These are phyloP conservation scores for Ambrosiella cleistominuta DNA, from an alignment of 2,329 filamentous ascomycete species.

Conservation along the genomic window DNA sequence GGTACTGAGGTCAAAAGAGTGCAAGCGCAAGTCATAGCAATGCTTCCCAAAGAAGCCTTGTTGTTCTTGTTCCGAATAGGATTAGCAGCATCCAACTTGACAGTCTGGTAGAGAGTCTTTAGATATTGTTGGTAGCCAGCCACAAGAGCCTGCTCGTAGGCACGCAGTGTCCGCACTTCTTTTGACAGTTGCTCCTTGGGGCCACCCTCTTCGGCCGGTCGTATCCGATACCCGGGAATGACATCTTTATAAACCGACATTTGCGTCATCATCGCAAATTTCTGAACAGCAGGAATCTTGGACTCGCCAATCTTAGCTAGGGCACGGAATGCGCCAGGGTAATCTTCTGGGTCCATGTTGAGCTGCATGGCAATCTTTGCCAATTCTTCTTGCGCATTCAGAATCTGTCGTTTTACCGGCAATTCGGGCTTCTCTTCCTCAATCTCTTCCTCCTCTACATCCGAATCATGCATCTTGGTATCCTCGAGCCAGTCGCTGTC, in stretches of 20 bases:
- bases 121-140: conserved; percentile 74
- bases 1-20: conserved; percentile 64
- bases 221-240: conserved; percentile 90
- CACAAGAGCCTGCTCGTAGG: conserved; percentile 77
- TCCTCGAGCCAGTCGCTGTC: conserved; percentile 46
- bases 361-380: conserved; percentile 64
- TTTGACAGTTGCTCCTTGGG: conserved; percentile 72
- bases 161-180: conserved; percentile 65
- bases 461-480: conserved; percentile 36
- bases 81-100: conserved; percentile 34
- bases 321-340: conserved; percentile 61
- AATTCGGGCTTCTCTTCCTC: conserved; percentile 41
- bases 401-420: conserved; percentile 60
- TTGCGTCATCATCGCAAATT: conserved; percentile 72
- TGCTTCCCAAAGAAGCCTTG: conserved; percentile 39
- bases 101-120: conserved; percentile 51
- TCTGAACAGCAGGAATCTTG: conserved; percentile 56
- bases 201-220: conserved; percentile 56
- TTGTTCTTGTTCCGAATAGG: background rate
- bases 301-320: conserved; percentile 58
- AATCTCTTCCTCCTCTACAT: conserved; percentile 28
- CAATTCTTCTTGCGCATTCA: conserved; percentile 80
- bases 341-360: conserved; percentile 86
- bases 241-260: conserved; percentile 86
- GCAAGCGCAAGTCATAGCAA: conserved; percentile 76